phyloP scores from a whole-genome alignment of 2,329 filamentous ascomycete species.

The Tolypocladium tundrense region DNA sequence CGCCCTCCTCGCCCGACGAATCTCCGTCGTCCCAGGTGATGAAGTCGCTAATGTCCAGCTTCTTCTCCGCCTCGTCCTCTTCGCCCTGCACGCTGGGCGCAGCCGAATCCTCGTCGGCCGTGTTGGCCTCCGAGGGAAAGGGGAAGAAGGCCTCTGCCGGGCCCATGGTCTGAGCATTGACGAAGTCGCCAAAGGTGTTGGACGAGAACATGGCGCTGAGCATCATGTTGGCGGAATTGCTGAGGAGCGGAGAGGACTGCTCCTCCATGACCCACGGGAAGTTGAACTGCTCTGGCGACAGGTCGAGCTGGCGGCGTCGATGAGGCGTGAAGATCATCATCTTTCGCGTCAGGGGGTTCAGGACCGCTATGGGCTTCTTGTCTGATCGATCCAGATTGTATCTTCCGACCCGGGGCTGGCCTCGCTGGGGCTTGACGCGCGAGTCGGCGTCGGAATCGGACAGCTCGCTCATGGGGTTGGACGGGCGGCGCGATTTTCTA shows the following conservation, averaged over 20 bases:
- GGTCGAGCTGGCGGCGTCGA: conserved; percentile 35
- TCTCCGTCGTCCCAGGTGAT: conserved; percentile 54
- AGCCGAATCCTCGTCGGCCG: conserved; percentile 36
- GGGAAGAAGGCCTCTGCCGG: conserved; percentile 69
- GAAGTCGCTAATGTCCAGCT: conserved; percentile 61
- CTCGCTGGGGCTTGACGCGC: conserved; percentile 35
- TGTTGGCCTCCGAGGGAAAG: conserved; percentile 49
- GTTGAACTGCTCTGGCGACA: conserved; percentile 46
- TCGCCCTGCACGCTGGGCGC: conserved; percentile 31
- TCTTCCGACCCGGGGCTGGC: conserved; percentile 42
- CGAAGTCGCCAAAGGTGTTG: conserved; percentile 44
- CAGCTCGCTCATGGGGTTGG: conserved; percentile 24
- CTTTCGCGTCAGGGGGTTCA: conserved; percentile 47
- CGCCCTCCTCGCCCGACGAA: conserved; percentile 49
- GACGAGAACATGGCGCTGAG: conserved; percentile 59
- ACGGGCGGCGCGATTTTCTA: conserved; percentile 36
- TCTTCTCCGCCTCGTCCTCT: conserved; percentile 54
- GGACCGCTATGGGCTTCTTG: conserved; percentile 47
- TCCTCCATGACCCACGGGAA: conserved; percentile 32
- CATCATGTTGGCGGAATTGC: conserved; percentile 66
- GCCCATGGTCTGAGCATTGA: conserved; percentile 57
- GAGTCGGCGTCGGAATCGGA: conserved; percentile 42
- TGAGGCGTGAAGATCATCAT: conserved; percentile 55
- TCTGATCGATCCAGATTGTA: conserved; percentile 44
- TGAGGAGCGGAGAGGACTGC: conserved; percentile 46